A percentile compares a stretch with the other conserved stretches of the same genome.
phyloP scores from a whole-genome alignment of 768 basidiomycete species.

The Mycena amicta region DNA sequence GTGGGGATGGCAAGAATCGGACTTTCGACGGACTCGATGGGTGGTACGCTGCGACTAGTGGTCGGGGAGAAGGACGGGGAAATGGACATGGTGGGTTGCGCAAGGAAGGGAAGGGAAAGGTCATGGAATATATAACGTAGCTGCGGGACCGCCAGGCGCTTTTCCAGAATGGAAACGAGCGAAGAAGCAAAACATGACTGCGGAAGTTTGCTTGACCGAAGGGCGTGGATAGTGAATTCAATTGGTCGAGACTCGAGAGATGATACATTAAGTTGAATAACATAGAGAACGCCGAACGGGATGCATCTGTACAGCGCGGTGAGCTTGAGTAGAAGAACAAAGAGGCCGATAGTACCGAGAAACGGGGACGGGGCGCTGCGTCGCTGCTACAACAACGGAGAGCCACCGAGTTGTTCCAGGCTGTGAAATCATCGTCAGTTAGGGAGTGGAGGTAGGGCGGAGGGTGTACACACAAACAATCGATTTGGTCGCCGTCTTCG shows the following conservation, averaged over 20 bases:
- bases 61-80: not conserved
- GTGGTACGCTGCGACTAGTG: not conserved
- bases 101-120: not conserved
- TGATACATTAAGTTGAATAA: not conserved
- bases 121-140: not conserved
- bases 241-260: too few relatives aligned
- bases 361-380: not conserved
- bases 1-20: not conserved
- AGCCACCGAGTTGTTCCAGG: conserved; percentile 17
- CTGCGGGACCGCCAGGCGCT: too few relatives aligned
- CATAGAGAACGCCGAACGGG: not conserved
- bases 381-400: not conserved
- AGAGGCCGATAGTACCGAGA: not conserved
- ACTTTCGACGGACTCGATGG: not conserved
- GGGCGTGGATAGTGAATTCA: not conserved
- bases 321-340: not conserved
- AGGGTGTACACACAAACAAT: conserved; percentile 29
- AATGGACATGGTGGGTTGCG: not conserved
- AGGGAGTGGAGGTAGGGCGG: not conserved
- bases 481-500: conserved; percentile 67
- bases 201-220: not conserved
- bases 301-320: not conserved
- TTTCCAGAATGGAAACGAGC: not conserved
- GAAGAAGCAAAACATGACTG: not conserved
- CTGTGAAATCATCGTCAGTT: conserved; percentile 3